Conservation (phyloP, 1,284 basidiomycete species). For the Apiotrichum mycotoxinovorans region DNA sequence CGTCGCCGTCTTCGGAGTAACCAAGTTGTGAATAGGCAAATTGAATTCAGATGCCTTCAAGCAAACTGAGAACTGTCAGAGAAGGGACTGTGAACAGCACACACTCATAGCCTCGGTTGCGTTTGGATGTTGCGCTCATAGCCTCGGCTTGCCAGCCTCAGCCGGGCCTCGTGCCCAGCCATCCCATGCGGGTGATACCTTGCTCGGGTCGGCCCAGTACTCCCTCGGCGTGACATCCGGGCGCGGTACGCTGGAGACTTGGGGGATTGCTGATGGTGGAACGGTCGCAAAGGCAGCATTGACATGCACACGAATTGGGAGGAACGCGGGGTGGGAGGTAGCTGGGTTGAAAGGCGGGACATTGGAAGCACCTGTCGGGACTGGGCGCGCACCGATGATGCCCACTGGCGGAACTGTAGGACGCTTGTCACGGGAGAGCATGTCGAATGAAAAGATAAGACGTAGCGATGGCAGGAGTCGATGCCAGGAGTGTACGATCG, state of each 20-base stretch:
- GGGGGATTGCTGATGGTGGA: neutral
- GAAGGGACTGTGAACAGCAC: too few relatives aligned
- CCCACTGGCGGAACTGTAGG: conserved; percentile 12
- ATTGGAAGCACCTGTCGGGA: neutral
- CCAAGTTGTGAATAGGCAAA: neutral
- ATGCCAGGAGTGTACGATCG: neutral
- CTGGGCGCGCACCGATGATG: neutral
- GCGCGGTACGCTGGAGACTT: neutral
- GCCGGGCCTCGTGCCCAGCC: conserved; percentile 18
- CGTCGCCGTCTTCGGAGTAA: neutral
- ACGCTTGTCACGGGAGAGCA: conserved; percentile 21
- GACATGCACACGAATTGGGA: conserved; percentile 17
- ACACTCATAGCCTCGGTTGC: too few relatives aligned
- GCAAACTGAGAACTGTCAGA: too few relatives aligned
- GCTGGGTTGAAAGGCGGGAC: conserved; percentile 12
- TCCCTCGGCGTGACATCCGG: neutral
- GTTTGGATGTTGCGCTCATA: neutral
- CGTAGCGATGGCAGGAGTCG: neutral
- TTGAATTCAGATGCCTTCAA: neutral
- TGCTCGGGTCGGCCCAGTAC: conserved; percentile 12
- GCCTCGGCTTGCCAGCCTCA: conserved; percentile 9
- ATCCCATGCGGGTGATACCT: conserved; percentile 21
- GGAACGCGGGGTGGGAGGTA: conserved; percentile 16
- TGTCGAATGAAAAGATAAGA: neutral
- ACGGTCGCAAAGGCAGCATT: neutral